Percentiles rank a stretch among this genome's conserved stretches.
Evolutionary conservation across 805 yeast species (phyloP).

Genomic region (Lachancea quebecensis): DNA sequence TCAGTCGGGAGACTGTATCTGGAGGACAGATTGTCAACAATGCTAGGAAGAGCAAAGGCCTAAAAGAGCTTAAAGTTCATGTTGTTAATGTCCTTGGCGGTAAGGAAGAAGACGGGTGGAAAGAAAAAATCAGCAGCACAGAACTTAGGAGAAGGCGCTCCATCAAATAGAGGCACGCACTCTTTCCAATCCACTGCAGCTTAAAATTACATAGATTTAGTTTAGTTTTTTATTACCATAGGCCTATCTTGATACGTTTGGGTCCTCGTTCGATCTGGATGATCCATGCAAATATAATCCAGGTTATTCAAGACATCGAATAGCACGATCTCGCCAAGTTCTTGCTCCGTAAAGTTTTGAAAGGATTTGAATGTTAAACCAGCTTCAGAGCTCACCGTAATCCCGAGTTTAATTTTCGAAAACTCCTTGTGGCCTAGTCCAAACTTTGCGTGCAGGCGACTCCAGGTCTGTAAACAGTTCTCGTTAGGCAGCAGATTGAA

Average conservation of each 20-base stretch:
- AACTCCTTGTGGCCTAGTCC: constrained; percentile 79
- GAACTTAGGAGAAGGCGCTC: constrained; percentile 45
- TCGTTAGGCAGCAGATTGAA: constrained; percentile 70
- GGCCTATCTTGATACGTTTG: constrained; percentile 49
- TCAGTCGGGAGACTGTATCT: constrained; percentile 68
- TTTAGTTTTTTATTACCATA: constrained; percentile 44
- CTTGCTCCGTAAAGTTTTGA: constrained; percentile 46
- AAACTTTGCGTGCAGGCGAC: constrained; percentile 58
- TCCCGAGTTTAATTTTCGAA: constrained; percentile 56
- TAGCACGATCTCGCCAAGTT: constrained; percentile 36
- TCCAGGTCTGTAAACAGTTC: constrained; percentile 50
- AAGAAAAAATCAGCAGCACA: constrained; percentile 80
- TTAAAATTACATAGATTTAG: no score
- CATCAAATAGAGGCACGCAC: no score
- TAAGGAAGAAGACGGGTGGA: constrained; percentile 46
- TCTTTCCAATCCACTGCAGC: no score
- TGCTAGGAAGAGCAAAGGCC: constrained; percentile 49
- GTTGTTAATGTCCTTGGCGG: constrained; percentile 65
- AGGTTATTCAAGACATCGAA: constrained; percentile 46
- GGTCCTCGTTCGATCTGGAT: constrained; percentile 72
- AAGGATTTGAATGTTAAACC: constrained; percentile 34
- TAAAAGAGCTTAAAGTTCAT: constrained; percentile 43
- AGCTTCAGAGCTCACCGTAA: constrained; percentile 27
- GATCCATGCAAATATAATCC: constrained; percentile 72
- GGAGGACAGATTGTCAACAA: constrained; percentile 75